phyloP scores from a whole-genome alignment of 2,329 filamentous ascomycete species.

The Cyphellophora attinorum region DNA sequence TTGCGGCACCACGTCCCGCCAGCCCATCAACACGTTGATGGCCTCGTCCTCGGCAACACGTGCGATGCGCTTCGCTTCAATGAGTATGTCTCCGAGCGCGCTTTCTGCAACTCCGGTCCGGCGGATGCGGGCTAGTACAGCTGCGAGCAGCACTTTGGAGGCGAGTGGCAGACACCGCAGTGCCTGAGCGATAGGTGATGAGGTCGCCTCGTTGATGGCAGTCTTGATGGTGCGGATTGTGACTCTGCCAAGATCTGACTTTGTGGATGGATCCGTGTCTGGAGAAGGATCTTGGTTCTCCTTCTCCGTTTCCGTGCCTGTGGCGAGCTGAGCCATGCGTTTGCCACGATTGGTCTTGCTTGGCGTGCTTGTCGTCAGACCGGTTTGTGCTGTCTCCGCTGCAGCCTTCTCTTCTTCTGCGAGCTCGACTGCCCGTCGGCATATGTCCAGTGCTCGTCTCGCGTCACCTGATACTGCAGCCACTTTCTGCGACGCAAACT shows the following conservation, averaged over 20 bases:
- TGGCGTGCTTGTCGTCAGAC: constrained; percentile 23
- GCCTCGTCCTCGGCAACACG: constrained; percentile 46
- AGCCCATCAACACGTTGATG: constrained; percentile 53
- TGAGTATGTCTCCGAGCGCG: constrained; percentile 77
- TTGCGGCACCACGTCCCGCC: constrained; percentile 22
- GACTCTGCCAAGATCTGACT: constrained; percentile 47
- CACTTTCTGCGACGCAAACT: constrained; percentile 94
- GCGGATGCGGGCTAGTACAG: constrained; percentile 67
- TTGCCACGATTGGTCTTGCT: constrained; percentile 30
- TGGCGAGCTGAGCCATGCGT: constrained; percentile 13
- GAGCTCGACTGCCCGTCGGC: constrained; percentile 85
- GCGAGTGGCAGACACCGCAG: constrained; percentile 71
- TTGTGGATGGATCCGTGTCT: constrained; percentile 8
- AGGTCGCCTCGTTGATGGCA: constrained; percentile 90
- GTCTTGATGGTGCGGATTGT: constrained; percentile 89
- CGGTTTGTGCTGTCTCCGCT: constrained; percentile 26
- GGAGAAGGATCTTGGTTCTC: constrained; percentile 6
- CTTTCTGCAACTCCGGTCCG: constrained; percentile 81
- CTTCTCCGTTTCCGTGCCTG: constrained; percentile 10
- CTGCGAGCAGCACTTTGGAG: constrained; percentile 76
- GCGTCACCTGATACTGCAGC: constrained; percentile 94
- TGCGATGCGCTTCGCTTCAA: constrained; percentile 66
- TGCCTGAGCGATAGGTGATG: constrained; percentile 82
- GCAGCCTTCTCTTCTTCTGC: constrained; percentile 61
- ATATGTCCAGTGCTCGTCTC: constrained; percentile 85